These are phyloP conservation scores for Eutrema japonicum DNA, from an alignment of 345 rosid genomes.

Conservation along the genomic window DNA sequence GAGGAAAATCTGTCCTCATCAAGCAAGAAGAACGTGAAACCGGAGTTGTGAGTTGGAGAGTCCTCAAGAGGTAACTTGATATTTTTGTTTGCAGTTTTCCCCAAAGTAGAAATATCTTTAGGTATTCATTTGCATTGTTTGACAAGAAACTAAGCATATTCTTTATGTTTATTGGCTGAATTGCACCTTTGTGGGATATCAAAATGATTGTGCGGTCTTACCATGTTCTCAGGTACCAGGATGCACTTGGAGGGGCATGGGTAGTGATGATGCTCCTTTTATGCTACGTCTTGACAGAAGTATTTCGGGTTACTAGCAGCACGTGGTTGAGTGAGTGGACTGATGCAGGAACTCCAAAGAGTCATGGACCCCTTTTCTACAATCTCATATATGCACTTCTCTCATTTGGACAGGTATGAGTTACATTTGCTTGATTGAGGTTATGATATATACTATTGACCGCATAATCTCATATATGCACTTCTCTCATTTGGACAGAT, in stretches of 20 bases:
- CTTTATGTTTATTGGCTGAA: constrained; percentile 9
- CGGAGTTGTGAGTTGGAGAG: constrained; percentile 86
- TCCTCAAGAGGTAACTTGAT: constrained; percentile 66
- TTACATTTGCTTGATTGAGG: constrained; percentile 23
- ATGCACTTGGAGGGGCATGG: constrained; percentile 98
- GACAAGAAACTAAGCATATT: constrained; percentile 26
- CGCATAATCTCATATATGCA: no score
- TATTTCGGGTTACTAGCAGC: constrained; percentile 86
- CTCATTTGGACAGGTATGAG: constrained; percentile 85
- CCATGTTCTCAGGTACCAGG: constrained; percentile 68
- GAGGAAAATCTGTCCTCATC: constrained; percentile 85
- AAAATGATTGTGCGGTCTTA: constrained; percentile 28
- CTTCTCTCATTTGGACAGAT: no score
- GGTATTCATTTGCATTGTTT: neutral
- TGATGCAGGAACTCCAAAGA: constrained; percentile 59
- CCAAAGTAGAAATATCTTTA: neutral
- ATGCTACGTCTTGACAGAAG: constrained; percentile 82
- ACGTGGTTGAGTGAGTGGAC: constrained; percentile 99
- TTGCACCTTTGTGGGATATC: constrained; percentile 14
- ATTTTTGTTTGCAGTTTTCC: constrained; percentile 4
- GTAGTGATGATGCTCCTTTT: constrained; percentile 74
- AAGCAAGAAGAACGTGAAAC: constrained; percentile 99
- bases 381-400: constrained; percentile 70
- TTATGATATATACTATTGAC: constrained; percentile 13
- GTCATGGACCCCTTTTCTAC: constrained; percentile 72